These are phyloP conservation scores for Nigrospora oryzae DNA, from an alignment of 2,329 filamentous ascomycete genomes.

Conservation along the genomic window DNA sequence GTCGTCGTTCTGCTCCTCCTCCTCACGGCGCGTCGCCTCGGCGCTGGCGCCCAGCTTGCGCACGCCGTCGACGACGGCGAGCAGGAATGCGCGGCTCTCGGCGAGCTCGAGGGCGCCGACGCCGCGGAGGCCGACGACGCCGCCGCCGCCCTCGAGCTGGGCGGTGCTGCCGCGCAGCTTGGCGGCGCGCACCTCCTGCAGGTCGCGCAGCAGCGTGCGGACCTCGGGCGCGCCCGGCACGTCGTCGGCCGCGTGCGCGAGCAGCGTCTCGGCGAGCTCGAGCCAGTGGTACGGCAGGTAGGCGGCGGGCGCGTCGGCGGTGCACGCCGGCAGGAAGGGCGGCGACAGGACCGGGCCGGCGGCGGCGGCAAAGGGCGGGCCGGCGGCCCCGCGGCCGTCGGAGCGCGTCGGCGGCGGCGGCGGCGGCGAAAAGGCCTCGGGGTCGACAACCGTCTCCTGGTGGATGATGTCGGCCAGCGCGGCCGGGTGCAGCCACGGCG, in stretches of 20 bases:
- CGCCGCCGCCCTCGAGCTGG: slow-evolving; percentile 61
- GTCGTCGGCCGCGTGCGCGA: slow-evolving; percentile 80
- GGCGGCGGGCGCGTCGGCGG: slow-evolving; percentile 56
- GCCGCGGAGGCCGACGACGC: slow-evolving; percentile 61
- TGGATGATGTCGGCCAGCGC: slow-evolving; percentile 72
- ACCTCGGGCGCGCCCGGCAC: slow-evolving; percentile 66
- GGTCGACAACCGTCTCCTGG: slow-evolving; percentile 66
- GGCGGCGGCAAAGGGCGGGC: slow-evolving; percentile 20
- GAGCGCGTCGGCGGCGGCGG: slow-evolving; percentile 54
- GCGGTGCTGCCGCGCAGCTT: slow-evolving; percentile 75
- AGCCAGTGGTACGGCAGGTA: slow-evolving; percentile 92
- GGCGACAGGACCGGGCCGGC: slow-evolving; percentile 41
- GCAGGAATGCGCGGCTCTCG: slow-evolving; percentile 76
- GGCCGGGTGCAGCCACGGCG: slow-evolving; percentile 75
- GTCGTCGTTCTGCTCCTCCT: slow-evolving; percentile 60
- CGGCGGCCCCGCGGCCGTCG: slow-evolving; percentile 33
- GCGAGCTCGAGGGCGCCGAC: slow-evolving; percentile 91
- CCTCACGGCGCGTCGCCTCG: slow-evolving; percentile 69
- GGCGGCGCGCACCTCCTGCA: slow-evolving; percentile 80
- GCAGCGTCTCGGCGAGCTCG: slow-evolving; percentile 78
- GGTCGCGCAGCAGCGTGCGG: slow-evolving; percentile 65
- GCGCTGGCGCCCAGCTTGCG: slow-evolving; percentile 74
- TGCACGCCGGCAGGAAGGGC: slow-evolving; percentile 73
- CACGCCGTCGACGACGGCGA: slow-evolving; percentile 79
- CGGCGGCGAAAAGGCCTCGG: slow-evolving; percentile 67